Evolutionary conservation across 2,329 filamentous ascomycete genomes (phyloP), one percentile per base, ranked within the genome.

Genomic region (Phoma herbarum): DNA sequence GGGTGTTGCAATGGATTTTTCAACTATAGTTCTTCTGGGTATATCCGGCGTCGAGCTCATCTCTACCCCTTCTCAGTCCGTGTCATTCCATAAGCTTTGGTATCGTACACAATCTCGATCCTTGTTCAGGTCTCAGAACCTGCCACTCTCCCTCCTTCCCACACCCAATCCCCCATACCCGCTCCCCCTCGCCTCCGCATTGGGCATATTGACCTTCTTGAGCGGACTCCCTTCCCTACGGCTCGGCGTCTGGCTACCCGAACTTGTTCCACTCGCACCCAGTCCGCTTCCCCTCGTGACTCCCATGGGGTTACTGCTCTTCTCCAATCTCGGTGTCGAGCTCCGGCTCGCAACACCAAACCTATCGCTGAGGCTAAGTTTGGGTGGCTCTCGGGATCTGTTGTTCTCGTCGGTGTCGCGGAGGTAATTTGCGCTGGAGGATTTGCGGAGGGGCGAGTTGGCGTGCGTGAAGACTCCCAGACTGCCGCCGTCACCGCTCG

Each of bases 401-500:
- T 20, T 47, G 46, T 49, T 49, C 16, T 58, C 55, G 8, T 66
- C 63, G 10, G 69, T 71, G 20, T 77, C 72, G 23, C 76, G 62
- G 9, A 79, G 60, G 54, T 78, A 77, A 56, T 82, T 90, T 77
- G 77, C 86, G 77, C 80, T 91, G 67, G 82, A 87, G 2, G 90
- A 84, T 75, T 96, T 97, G 69, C 92, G 90, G 12, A 98, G 77
- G 0, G 94, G 94, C 11, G 92, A 96, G 39, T 89, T 90, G 6
- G 88, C 88, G 74, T 96, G 92, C 6, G 85, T 89, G 75, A 88
- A 93, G 1, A 96, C 84, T 14, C 93, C 93, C 48, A 97, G 81
- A 72, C 85, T 94, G 2, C 93, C 92, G 16, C 92, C 92, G 72
- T 89, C 87, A 10, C 86, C 82, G 20, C 52, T 47, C 8, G 72